Evolutionary conservation across 208 protist genomes (phyloP).

Genomic region (Porcisia deanei): DNA sequence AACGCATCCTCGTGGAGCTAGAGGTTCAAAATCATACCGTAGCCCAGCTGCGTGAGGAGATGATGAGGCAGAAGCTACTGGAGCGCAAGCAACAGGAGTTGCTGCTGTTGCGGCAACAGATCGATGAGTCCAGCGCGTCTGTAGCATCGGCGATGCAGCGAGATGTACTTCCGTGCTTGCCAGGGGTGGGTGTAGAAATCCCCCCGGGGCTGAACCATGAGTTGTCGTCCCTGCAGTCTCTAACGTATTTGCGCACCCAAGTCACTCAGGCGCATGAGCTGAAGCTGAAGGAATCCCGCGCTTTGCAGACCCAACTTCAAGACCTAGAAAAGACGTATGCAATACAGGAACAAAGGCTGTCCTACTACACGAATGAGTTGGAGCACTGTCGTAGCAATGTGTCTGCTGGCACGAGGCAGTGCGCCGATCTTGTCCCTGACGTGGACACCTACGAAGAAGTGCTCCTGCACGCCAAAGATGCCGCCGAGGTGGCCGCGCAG

Average conservation of each 20-base stretch:
- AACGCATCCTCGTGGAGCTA: conserved; percentile 42
- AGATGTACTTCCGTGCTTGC: conserved; percentile 43
- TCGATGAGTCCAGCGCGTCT: conserved; percentile 34
- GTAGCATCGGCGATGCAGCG: conserved; percentile 31
- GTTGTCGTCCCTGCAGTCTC: conserved; percentile 10
- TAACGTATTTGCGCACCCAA: conserved; percentile 19
- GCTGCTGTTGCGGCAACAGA: conserved; percentile 38
- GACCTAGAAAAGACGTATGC: conserved; percentile 41
- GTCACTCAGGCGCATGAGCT: conserved; percentile 26
- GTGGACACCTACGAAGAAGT: conserved; percentile 51
- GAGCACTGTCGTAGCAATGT: conserved; percentile 7
- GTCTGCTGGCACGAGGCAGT: conserved; percentile 3
- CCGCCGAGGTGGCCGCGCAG: conserved; percentile 30
- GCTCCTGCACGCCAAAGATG: conserved; percentile 32
- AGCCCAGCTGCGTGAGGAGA: conserved; percentile 48
- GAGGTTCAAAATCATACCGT: conserved; percentile 55
- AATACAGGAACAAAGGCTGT: conserved; percentile 36
- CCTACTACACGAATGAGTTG: conserved; percentile 31
- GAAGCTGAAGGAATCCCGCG: conserved; percentile 32
- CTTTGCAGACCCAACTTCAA: conserved; percentile 25
- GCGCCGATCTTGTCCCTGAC: conserved; percentile 7
- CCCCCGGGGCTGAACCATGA: conserved; percentile 7
- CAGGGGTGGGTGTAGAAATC: conserved; percentile 20
- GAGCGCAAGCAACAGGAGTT: conserved; percentile 41
- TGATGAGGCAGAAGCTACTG: conserved; percentile 53